These are phyloP conservation scores for Talaromyces sp. DNA, from an alignment of 2,329 filamentous ascomycete species.

Conservation along the genomic window DNA sequence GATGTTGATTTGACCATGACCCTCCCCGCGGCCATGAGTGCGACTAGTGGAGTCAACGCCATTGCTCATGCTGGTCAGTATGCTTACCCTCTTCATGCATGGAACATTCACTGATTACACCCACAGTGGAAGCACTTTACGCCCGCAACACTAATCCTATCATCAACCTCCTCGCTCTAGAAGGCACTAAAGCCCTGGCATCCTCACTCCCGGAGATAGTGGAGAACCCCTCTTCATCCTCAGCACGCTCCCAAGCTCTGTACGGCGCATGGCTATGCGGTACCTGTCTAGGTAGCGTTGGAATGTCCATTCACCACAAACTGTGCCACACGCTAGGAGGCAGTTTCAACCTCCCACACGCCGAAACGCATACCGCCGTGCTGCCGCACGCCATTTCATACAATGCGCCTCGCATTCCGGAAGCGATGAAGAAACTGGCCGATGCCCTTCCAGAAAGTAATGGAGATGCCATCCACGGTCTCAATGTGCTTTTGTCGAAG, in stretches of 20 bases:
- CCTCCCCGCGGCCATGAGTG: constrained; percentile 51
- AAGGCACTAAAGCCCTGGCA: constrained; percentile 55
- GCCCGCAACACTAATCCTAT: constrained; percentile 60
- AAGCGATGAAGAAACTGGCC: constrained; percentile 52
- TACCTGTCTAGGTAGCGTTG: constrained; percentile 56
- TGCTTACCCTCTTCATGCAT: neutral
- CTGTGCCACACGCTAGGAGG: constrained; percentile 64
- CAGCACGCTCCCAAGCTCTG: constrained; percentile 52
- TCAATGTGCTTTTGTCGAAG: constrained; percentile 55
- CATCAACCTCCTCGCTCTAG: constrained; percentile 55
- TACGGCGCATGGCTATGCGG: constrained; percentile 66
- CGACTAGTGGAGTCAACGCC: constrained; percentile 61
- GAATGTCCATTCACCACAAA: constrained; percentile 65
- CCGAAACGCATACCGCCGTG: constrained; percentile 62
- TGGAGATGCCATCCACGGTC: constrained; percentile 55
- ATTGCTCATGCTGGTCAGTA: constrained; percentile 58
- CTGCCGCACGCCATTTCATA: constrained; percentile 62
- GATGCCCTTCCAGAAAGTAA: constrained; percentile 54
- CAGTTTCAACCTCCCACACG: constrained; percentile 61
- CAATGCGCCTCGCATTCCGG: constrained; percentile 55
- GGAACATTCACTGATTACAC: neutral
- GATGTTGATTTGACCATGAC: constrained; percentile 62
- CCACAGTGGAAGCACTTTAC: constrained; percentile 59
- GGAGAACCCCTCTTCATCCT: constrained; percentile 41
- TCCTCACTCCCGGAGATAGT: constrained; percentile 53